Conservation (phyloP, 2,329 filamentous ascomycete genomes). For the Botrytis porri region DNA sequence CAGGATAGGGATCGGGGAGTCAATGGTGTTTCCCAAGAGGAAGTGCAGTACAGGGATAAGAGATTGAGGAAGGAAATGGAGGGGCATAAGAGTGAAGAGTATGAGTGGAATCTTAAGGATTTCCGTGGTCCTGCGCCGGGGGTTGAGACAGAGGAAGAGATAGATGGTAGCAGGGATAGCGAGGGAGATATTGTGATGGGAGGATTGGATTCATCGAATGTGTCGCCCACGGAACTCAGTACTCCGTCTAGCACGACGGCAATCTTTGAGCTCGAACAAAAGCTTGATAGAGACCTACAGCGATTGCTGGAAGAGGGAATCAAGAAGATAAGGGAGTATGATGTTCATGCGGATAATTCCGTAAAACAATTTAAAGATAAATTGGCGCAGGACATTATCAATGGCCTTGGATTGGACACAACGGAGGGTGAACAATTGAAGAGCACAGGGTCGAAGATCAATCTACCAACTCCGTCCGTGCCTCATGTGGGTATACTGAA, state of each 20-base stretch:
- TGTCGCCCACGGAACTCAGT: not conserved
- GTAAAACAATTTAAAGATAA: conserved; percentile 19
- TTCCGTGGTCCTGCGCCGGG: not conserved
- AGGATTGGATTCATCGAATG: not conserved
- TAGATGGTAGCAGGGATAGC: conserved; percentile 7
- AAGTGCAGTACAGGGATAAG: conserved; percentile 19
- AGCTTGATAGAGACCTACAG: conserved; percentile 19
- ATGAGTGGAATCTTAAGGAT: conserved; percentile 18
- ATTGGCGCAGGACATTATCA: conserved; percentile 16
- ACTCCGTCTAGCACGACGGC: conserved; percentile 9
- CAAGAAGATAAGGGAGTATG: conserved; percentile 27
- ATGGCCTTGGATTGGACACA: not conserved
- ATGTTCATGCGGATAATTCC: conserved; percentile 24
- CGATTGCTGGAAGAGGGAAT: conserved; percentile 22
- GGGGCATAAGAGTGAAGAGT: conserved; percentile 17
- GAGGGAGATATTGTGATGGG: conserved; percentile 26
- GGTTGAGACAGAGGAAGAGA: conserved; percentile 10
- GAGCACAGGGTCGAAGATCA: not conserved
- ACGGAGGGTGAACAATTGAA: not conserved
- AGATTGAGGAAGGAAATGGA: not conserved
- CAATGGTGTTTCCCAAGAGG: conserved; percentile 21
- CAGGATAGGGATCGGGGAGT: conserved; percentile 5
- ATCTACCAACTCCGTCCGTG: not conserved
- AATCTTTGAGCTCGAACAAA: conserved; percentile 17
- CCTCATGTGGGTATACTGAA: not conserved